Evolutionary conservation across 148 eudicot genomes (phyloP), one percentile per base, ranked within the genome.

Genomic region (Polygonum aviculare): DNA sequence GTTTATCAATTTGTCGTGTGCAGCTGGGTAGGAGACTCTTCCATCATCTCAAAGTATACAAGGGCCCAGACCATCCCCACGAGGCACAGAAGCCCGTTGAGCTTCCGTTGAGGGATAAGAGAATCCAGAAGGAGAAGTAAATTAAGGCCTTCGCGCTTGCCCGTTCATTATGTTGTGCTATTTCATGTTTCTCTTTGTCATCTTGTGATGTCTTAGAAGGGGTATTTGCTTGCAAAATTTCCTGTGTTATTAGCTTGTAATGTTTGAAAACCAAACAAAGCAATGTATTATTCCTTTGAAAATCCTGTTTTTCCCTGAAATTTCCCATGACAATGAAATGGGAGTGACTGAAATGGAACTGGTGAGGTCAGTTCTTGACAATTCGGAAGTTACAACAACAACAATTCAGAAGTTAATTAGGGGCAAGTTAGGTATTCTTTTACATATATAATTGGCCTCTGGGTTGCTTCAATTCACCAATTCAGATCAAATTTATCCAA

Each of bases 11-110:
- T 7, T 70, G 47, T 12, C 14, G 35, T 41, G 44, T 83, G 79
- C 97, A 96, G 98, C 94, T 96, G 36, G 98, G 99, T 7, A 89
- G 99, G 57, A 67, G 83, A 19, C 77, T 96, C 47, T 96, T 96
- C 80, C 90, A 83, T 86, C 99, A 96, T 81, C 97, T 96, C 5
- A 93, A 96, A 89, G 97, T 96, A 63, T 96, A 96, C 82, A 81
- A 79, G 69, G 99, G 99, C 6, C 85, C 97, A 16, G 85, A 85
- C 41, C 99, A 95, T 80, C 98, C 98, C 10, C 98, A 93, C 26
- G 85, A 95, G 77, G 99, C 99, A 33, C 98, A 96, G 76, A 79
- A 88, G 77, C 99, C 98, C 12, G 54, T 84, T 48, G 88, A 81
- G 22, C 88, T 96, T 72, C 99, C 97, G 1, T 80, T 96, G 52